Evolutionary conservation across 805 yeast genomes (phyloP).

Genomic region (Candida michaelii): DNA sequence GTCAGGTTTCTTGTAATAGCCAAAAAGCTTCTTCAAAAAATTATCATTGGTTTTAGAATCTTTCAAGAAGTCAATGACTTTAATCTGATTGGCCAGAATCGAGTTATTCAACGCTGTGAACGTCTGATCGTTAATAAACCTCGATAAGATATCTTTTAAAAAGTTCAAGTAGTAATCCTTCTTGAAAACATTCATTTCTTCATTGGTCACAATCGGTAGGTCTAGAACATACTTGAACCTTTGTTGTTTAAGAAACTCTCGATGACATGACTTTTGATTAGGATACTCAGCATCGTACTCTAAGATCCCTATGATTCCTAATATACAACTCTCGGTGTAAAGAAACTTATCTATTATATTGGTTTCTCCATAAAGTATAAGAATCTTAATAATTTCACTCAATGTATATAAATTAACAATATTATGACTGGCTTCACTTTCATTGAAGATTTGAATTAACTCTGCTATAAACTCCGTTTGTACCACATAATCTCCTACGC

Average conservation of each 20-base stretch:
- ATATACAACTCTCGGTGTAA: conserved; percentile 28
- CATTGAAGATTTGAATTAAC: conserved; percentile 52
- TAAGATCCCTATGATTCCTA: conserved; percentile 71
- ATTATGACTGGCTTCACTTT: conserved; percentile 53
- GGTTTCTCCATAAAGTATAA: conserved; percentile 68
- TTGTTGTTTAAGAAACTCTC: conserved; percentile 62
- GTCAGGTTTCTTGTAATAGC: conserved; percentile 40
- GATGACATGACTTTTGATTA: conserved; percentile 71
- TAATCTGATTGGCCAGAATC: conserved; percentile 68
- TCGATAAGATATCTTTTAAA: conserved; percentile 79
- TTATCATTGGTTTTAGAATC: conserved; percentile 36
- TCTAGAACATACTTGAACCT: conserved; percentile 64
- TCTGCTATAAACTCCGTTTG: conserved; percentile 52
- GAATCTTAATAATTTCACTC: conserved; percentile 70
- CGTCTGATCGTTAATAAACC: conserved; percentile 79
- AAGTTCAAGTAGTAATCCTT: conserved; percentile 78
- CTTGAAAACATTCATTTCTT: conserved; percentile 52
- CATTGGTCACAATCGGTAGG: conserved; percentile 50
- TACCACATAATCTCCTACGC: conserved; percentile 56
- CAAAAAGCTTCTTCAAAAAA: conserved; percentile 61
- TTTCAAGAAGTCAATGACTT: conserved; percentile 59
- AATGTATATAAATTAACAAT: conserved; percentile 61
- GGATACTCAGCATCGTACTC: conserved; percentile 92
- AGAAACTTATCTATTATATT: conserved; percentile 34
- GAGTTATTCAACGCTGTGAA: conserved; percentile 64